Evolutionary conservation across 139 green algal genomes (phyloP).

Genomic region (Bryopsis sp.): DNA sequence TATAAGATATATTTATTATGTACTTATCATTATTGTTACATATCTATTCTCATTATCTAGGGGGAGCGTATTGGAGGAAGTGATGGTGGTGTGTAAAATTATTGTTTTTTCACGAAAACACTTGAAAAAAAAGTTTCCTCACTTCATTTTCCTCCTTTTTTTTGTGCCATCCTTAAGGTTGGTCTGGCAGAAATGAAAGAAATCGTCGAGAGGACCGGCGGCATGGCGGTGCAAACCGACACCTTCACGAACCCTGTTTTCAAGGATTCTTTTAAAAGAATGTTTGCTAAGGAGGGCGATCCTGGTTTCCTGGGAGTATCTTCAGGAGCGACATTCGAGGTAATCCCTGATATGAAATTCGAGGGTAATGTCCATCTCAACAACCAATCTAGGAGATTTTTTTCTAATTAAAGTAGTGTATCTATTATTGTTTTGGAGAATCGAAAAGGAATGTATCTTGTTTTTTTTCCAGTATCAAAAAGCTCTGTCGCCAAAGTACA

Average conservation of each 20-base stretch:
- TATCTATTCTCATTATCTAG: too few species aligned
- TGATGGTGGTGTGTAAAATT: conserved; percentile 21
- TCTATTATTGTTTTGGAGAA: too few species aligned
- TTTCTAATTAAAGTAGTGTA: too few species aligned
- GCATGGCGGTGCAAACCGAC: conserved; percentile 81
- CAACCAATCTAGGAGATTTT: too few species aligned
- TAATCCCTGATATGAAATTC: conserved; percentile 27
- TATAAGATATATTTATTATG: too few species aligned
- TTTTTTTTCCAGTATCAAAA: too few species aligned
- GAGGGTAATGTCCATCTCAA: conserved; percentile 42
- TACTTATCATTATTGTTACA: too few species aligned
- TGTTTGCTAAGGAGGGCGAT: conserved; percentile 58
- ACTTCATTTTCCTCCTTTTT: background rate
- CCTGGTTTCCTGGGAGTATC: conserved; percentile 49
- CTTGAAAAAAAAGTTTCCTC: background rate
- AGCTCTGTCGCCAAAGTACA: too few species aligned
- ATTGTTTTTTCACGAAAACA: conserved; percentile 6
- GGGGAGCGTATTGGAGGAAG: too few species aligned
- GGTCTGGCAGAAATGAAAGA: conserved; percentile 94
- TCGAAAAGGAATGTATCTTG: too few species aligned
- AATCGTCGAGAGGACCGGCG: conserved; percentile 74
- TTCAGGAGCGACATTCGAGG: conserved; percentile 73
- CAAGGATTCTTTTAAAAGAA: conserved; percentile 66
- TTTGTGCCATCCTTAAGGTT: conserved; percentile 42
- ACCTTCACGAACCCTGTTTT: conserved; percentile 86